Percentiles rank a stretch among this genome's conserved stretches.
Evolutionary conservation across 2,329 filamentous ascomycete species (phyloP).

Genomic region (Colletotrichum neosansevieriae): DNA sequence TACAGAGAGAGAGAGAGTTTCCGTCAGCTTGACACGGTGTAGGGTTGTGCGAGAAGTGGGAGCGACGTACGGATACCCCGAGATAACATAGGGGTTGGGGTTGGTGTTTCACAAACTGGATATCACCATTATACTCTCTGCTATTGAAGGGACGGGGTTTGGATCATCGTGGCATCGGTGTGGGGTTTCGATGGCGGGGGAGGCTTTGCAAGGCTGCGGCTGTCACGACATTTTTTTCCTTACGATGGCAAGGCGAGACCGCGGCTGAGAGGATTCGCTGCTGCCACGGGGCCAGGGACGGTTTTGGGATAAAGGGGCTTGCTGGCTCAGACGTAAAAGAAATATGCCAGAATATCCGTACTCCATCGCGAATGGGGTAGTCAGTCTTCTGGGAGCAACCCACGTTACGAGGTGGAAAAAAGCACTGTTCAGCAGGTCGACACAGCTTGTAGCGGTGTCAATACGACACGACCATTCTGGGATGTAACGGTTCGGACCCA

Average conservation of each 20-base stretch:
- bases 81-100: neutral
- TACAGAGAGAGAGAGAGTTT: neutral
- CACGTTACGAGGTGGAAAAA: neutral
- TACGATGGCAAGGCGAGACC: neutral
- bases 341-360: neutral
- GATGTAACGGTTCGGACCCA: neutral
- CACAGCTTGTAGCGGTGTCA: neutral
- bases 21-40: neutral
- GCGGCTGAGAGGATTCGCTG: neutral
- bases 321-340: neutral
- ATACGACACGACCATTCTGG: neutral
- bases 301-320: constrained; percentile 9
- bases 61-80: constrained; percentile 2
- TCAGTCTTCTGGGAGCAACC: neutral
- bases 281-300: neutral
- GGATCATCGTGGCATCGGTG: neutral
- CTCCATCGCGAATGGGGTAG: too few relatives aligned
- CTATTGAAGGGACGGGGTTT: neutral
- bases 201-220: constrained; percentile 18
- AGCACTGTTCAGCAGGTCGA: neutral
- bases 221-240: neutral
- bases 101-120: neutral
- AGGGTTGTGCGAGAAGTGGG: constrained; percentile 1
- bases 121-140: neutral
- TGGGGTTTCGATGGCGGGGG: constrained; percentile 2